Base-by-base conservation (phyloP, 202 grass and related monocot genomes). In the Schoenoplectus tabernaemontani region DNA sequence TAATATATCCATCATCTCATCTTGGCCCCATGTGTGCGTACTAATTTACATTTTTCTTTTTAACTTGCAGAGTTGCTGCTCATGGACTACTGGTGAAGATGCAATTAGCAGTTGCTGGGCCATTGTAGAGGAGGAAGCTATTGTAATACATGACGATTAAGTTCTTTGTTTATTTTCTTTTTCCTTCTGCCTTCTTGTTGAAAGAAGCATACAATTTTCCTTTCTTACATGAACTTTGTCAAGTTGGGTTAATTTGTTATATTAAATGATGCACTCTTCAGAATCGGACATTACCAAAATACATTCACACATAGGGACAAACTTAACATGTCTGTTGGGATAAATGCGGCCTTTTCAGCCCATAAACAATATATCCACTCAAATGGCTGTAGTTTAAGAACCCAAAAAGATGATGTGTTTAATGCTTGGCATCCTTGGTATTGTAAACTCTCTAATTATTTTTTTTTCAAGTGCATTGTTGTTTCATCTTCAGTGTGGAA, bases 101-200 rank as follows among this genome's bases (percentile, higher is more conserved):
- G 33, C 0, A 5, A 16, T 30, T 50, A 84, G 84, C 57, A 81
- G 84, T 43, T 62, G 60, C 36, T 93, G 90, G 90, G 74, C 59
- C 61, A 73, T 83, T 75, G 73, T 38, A 3, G 90, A 91, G 61
- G 93, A 97, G 78, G 86, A 87, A 53, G 77, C 59, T 61, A 87
- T 91, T 16, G 32, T 86, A 20, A 83, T 97, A 72, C 85, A 89
- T 57, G 88, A 93, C 73, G 88, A 91, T 30, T 72, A 72, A 47
- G 11, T 15, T 9, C 7, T 39, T 46, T 23, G 11, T 7, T 28
- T 17, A 59, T 24, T 59, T 59, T 68, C 2, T 47, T 13, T 13
- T 44, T 26, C 12, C 17, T 15, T 50, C 3, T 50, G 16, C 10
- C 16, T 50, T 50, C 11, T 15, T 51, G 2, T 51, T n/a, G n/a